A percentile compares a stretch with the other conserved stretches of the same genome.
phyloP scores from a whole-genome alignment of 768 basidiomycete genomes.

The Stropharia rugosoannulata region DNA sequence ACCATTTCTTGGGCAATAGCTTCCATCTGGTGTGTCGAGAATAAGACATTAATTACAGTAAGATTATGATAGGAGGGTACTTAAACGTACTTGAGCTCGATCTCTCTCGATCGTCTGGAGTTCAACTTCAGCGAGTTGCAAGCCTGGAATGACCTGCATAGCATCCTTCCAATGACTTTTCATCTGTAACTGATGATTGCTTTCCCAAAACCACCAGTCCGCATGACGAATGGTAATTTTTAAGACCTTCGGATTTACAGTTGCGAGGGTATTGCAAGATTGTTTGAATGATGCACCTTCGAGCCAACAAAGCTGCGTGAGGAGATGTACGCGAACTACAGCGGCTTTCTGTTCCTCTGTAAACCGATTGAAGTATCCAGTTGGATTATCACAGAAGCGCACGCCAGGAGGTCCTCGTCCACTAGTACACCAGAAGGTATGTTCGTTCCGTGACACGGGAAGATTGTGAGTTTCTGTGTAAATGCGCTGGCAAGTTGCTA shows the following conservation, averaged over 20 bases:
- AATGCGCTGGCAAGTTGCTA: slow-evolving; percentile 10
- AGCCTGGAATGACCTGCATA: not conserved
- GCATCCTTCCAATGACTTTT: not conserved
- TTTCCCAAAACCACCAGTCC: slow-evolving; percentile 11
- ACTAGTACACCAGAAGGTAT: slow-evolving; percentile 8
- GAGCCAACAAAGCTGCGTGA: slow-evolving; percentile 7
- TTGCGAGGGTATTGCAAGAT: not conserved
- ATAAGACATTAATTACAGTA: not conserved
- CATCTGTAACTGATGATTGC: not conserved
- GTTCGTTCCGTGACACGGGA: slow-evolving; percentile 11
- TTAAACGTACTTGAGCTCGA: slow-evolving; percentile 5
- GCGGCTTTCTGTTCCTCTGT: slow-evolving; percentile 8
- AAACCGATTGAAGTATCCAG: not conserved
- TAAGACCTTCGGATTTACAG: not conserved
- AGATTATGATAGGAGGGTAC: not conserved
- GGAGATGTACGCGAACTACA: slow-evolving; percentile 7
- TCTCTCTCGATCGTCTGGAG: slow-evolving; percentile 11
- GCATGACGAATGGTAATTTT: slow-evolving; percentile 13
- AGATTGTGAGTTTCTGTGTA: slow-evolving; percentile 11
- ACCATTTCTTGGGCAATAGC: not conserved
- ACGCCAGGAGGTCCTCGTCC: not conserved
- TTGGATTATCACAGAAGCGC: not conserved
- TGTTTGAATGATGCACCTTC: not conserved
- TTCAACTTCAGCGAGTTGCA: slow-evolving; percentile 6
- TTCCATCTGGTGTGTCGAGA: not conserved